Evolutionary conservation across 352 stramenopile species (phyloP).

Genomic region (Phytopythium vexans): DNA sequence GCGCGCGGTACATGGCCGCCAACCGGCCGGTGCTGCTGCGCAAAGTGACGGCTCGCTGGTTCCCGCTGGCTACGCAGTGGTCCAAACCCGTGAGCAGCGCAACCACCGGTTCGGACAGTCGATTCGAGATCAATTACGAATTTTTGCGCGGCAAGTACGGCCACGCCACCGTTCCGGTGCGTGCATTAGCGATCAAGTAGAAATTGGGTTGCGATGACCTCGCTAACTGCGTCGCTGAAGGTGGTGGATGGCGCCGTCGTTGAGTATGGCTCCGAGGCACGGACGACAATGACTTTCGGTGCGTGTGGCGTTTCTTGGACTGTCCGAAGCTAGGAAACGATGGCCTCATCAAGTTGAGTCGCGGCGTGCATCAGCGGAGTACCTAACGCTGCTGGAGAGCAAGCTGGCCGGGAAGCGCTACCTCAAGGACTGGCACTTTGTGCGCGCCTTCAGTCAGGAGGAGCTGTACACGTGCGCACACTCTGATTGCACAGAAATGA

Average conservation of each 20-base stretch:
- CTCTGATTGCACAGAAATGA: background rate
- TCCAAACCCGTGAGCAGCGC: no score
- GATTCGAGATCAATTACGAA: conserved; percentile 37
- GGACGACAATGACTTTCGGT: conserved; percentile 65
- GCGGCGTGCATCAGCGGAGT: conserved; percentile 46
- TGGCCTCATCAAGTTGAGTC: no score
- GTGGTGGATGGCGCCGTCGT: conserved; percentile 58
- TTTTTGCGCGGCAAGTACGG: conserved; percentile 44
- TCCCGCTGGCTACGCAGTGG: conserved; percentile 22
- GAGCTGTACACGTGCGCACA: conserved; percentile 56
- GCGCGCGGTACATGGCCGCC: conserved; percentile 56
- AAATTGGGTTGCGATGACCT: background rate
- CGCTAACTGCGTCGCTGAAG: conserved; percentile 11
- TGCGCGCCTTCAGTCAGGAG: conserved; percentile 39
- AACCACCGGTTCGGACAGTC: no score
- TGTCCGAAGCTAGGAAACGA: no score
- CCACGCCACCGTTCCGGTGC: conserved; percentile 49
- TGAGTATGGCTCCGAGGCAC: conserved; percentile 58
- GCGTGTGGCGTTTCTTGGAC: no score
- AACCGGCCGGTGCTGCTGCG: conserved; percentile 71
- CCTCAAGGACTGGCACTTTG: conserved; percentile 88
- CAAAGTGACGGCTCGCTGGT: conserved; percentile 42
- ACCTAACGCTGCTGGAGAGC: conserved; percentile 53
- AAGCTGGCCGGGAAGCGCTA: conserved; percentile 54
- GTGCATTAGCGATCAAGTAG: conserved; percentile 1